Base-by-base conservation (phyloP, 108 stramenopile genomes). In the Schizochytrium sp. region DNA sequence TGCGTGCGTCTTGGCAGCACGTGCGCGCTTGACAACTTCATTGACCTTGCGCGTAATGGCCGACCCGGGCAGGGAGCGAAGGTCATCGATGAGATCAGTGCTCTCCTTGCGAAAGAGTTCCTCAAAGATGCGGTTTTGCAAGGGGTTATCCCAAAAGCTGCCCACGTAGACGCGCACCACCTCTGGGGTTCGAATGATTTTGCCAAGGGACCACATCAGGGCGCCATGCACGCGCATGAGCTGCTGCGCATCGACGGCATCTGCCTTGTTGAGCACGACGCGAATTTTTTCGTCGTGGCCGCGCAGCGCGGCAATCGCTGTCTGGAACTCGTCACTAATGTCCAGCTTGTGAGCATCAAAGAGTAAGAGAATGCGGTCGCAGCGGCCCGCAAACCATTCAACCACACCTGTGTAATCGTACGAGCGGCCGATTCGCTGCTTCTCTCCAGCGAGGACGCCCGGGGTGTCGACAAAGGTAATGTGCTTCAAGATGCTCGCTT, bases 391-490 rank as follows among this genome's bases (percentile, higher is more conserved):
- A 90, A 99, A 99, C 99, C 99, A 99, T 90, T 96, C 95, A 96
- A 96, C 96, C 44, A 98, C 98, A 60, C 92, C 90, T 88, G 96
- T 96, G 87, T 96, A 98, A 89, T 98, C 98, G 93, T 98, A 98
- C 72, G 96, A 96, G 69, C 96, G 93, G 8, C 94, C 92, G 69
- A 97, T 92, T 14, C 97, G 91, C 91, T 99, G 99, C 95, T 99
- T 99, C 93, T 97, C 96, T 16, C 99, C 99, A 8, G 96, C 95
- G n/a, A 99, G 93, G 72, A 99, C 97, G 41, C 99, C 99, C 3
- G 99, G 99, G 18, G 99, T 98, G 92, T 99, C 99, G n/a, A 99
- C 95, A 58, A 99, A 92, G 16, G 97, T 97, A 72, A 99, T 96
- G 90, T 98, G 97, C 28, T 93, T 88, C 88, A 97, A 89, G 44